Conservation (phyloP, 2,329 filamentous ascomycete species). For the Chaetomiaceae sp. region DNA sequence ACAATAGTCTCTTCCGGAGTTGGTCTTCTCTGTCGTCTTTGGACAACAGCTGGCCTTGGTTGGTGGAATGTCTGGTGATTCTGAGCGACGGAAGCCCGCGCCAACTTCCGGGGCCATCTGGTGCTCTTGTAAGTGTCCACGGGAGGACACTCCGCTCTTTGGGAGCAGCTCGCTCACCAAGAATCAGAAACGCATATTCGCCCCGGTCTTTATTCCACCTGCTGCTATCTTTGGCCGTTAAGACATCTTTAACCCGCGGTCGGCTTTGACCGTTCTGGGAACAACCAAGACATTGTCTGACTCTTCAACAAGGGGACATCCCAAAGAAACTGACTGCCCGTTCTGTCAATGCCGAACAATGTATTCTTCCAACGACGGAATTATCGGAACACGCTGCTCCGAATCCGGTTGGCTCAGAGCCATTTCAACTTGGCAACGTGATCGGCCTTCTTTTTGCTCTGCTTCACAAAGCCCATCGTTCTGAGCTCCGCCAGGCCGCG, state of each 20-base stretch:
- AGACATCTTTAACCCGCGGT: slow-evolving; percentile 1
- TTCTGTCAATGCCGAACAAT: slow-evolving; percentile 13
- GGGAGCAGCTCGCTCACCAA: slow-evolving; percentile 4
- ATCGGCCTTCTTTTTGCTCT: slow-evolving; percentile 84
- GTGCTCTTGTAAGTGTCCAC: slow-evolving; percentile 10
- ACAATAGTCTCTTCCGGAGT: slow-evolving; percentile 5
- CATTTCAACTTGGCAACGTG: slow-evolving; percentile 89
- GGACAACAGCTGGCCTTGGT: slow-evolving; percentile 2
- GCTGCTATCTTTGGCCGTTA: slow-evolving; percentile 18
- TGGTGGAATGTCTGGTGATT: slow-evolving; percentile 8
- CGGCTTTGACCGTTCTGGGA: slow-evolving; percentile 9
- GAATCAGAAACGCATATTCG: slow-evolving; percentile 4
- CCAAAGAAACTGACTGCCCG: slow-evolving; percentile 1
- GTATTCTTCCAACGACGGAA: neutral
- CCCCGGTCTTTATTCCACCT: slow-evolving; percentile 5
- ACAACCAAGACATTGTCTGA: slow-evolving; percentile 17
- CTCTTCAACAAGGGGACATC: slow-evolving; percentile 4
- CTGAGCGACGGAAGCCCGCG: slow-evolving; percentile 1
- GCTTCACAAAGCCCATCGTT: slow-evolving; percentile 79
- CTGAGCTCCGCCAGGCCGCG: slow-evolving; percentile 76
- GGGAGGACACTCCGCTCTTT: slow-evolving; percentile 5
- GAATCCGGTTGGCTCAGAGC: slow-evolving; percentile 36
- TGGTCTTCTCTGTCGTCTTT: slow-evolving; percentile 8
- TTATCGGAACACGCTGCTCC: neutral
- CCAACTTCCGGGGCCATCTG: neutral